phyloP scores from a whole-genome alignment of 2,329 filamentous ascomycete species.

The Pyrenophora tritici-repentis region DNA sequence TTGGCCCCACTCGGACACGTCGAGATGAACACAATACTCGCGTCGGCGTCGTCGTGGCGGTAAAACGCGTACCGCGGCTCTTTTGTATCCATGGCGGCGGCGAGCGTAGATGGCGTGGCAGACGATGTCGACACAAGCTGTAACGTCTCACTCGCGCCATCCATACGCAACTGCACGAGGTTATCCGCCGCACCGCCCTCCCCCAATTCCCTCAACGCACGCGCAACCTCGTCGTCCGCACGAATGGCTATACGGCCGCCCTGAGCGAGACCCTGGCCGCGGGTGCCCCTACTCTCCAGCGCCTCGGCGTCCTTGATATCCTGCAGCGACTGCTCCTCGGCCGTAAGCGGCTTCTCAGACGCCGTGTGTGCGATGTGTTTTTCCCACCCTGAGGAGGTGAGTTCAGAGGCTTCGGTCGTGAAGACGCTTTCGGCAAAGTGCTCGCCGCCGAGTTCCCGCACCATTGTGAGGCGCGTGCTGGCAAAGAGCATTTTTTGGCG shows the following conservation, averaged over 20 bases:
- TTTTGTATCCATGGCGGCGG: conserved; percentile 63
- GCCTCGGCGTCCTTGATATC: conserved; percentile 77
- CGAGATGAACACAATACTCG: conserved; percentile 76
- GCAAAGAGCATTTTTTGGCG: conserved; percentile 88
- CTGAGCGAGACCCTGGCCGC: conserved; percentile 50
- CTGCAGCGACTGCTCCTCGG: conserved; percentile 73
- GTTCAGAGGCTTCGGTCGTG: conserved; percentile 69
- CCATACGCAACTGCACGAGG: conserved; percentile 74
- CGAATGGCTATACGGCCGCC: conserved; percentile 54
- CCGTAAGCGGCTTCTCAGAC: conserved; percentile 70
- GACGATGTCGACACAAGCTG: conserved; percentile 64
- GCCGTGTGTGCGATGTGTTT: conserved; percentile 71
- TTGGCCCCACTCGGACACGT: conserved; percentile 74
- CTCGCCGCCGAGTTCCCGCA: conserved; percentile 77
- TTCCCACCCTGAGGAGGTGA: conserved; percentile 71
- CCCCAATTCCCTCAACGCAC: conserved; percentile 65
- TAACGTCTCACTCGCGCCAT: conserved; percentile 70
- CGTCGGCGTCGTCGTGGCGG: conserved; percentile 64
- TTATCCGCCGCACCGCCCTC: conserved; percentile 51
- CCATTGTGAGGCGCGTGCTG: conserved; percentile 73
- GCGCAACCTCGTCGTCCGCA: conserved; percentile 66
- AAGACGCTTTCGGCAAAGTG: conserved; percentile 79
- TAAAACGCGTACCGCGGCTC: conserved; percentile 82
- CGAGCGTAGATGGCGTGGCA: conserved; percentile 63
- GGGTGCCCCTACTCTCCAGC: conserved; percentile 72